Evolutionary conservation across 1,284 basidiomycete species (phyloP), one percentile per base, ranked within the genome.

Genomic region (Exobasidium rhododendri): DNA sequence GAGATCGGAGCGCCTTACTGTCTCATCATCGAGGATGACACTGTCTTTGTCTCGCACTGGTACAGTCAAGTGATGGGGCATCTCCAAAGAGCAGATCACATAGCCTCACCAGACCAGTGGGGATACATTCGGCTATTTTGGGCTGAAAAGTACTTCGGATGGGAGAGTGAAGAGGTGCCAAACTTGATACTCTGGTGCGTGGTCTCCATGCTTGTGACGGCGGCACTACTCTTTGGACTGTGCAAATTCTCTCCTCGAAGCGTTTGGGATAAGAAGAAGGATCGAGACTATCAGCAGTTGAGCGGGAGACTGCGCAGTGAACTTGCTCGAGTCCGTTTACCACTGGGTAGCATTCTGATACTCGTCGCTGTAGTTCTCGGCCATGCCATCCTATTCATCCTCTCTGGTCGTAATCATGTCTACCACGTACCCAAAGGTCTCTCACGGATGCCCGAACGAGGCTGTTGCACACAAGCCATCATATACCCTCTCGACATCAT

Each of bases 61-160:
- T 44, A 55, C 30, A 50, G 28, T 14, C 20, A 22, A 26, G 20
- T 44, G 14, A 31, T n/a, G 30, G 29, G 14, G 22, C 20, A 11
- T 4, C 30, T 44, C 6, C 26, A 31, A 2, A 44, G 22, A 32
- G 52, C 32, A 6, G 52, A 20, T 26, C 52, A 20, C 13, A 31
- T 31, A 20, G 30, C 5, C 22, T 20, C 24, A 20, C n/a, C 52
- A 35, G 3, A 44, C 14, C 17, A 35, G 28, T 55, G 52, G 52
- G 52, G 24, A 2, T 44, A 55, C 17, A 30, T 55, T 20, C 52
- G 52, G 22, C 28, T 55, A 13, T 55, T 55, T 44, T 55, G 29
- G 5, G 4, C 52, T n/a, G 52, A 55, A 55, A 55, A 55, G 28
- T 55, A 55, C 30, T 55, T 55, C 17, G 52, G 52, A 24, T 55